These are phyloP conservation scores for Diaporthe citriasiana DNA, from an alignment of 2,329 filamentous ascomycete genomes.

Conservation along the genomic window DNA sequence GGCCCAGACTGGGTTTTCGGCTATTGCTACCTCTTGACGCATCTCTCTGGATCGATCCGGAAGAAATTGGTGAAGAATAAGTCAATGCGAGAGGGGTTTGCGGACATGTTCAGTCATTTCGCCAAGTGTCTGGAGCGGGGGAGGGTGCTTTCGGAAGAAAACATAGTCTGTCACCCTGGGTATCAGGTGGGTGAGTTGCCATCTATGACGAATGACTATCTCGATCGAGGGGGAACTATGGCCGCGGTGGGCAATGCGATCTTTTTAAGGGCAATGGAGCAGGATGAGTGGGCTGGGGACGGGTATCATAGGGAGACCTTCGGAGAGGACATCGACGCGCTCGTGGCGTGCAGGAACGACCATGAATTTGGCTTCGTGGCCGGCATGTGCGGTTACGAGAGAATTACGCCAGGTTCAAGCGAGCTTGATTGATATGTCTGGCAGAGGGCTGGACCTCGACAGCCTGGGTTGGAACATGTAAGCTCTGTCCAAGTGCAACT, in stretches of 20 bases:
- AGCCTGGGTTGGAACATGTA: no score
- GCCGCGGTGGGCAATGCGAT: constrained; percentile 47
- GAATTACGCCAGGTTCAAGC: neutral
- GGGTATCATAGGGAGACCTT: neutral
- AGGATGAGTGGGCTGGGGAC: constrained; percentile 12
- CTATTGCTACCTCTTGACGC: neutral
- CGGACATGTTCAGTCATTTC: constrained; percentile 7
- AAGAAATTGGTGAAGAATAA: neutral
- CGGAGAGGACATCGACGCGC: constrained; percentile 41
- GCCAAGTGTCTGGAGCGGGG: neutral
- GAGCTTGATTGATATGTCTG: neutral
- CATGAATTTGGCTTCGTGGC: constrained; percentile 53
- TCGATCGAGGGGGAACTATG: constrained; percentile 50
- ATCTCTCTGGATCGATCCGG: neutral
- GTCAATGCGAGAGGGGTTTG: neutral
- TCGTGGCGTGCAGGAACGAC: constrained; percentile 54
- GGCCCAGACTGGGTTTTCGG: neutral
- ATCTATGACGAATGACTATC: constrained; percentile 49
- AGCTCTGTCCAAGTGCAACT: neutral
- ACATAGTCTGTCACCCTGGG: neutral
- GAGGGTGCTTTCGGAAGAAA: neutral
- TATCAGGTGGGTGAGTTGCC: constrained; percentile 47
- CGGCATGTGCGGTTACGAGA: constrained; percentile 28
- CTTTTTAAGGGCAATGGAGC: constrained; percentile 45
- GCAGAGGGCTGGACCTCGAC: neutral